Conservation (phyloP, 495 filamentous ascomycete species). For the Choiromyces venosus region DNA sequence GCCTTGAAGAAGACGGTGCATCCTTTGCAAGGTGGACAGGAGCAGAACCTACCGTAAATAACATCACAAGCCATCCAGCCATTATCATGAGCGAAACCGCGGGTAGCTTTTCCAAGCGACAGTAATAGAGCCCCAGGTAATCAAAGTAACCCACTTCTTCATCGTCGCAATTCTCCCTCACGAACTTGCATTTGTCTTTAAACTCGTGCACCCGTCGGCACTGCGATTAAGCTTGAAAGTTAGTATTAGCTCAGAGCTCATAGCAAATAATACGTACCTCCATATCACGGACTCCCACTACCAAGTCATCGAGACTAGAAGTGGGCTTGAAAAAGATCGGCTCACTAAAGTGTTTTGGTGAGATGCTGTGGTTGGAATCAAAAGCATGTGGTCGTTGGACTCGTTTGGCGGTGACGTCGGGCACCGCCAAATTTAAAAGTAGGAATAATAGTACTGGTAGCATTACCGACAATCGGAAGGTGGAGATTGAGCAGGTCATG, state of each 20-base stretch:
- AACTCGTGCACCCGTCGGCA: conserved; percentile 76
- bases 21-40: neutral
- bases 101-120: conserved; percentile 62
- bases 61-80: conserved; percentile 74
- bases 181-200: conserved; percentile 78
- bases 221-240: conserved; percentile 43
- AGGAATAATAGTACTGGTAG: conserved; percentile 19
- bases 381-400: conserved; percentile 8
- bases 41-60: conserved; percentile 58
- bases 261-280: conserved; percentile 20
- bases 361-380: neutral
- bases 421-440: conserved; percentile 9
- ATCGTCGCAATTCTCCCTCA: conserved; percentile 73
- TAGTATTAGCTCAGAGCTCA: neutral
- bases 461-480: conserved; percentile 2
- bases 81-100: conserved; percentile 72
- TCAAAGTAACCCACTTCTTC: conserved; percentile 85
- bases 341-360: conserved; percentile 5
- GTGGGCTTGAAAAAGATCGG: neutral
- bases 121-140: conserved; percentile 91
- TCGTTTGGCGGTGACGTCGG: conserved; percentile 14
- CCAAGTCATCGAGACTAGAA: neutral
- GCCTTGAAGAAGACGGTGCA: neutral
- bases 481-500: conserved; percentile 10
- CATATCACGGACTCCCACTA: conserved; percentile 15